Conservation (phyloP, 2,329 filamentous ascomycete species). For the Paraconiothyrium brasiliense region DNA sequence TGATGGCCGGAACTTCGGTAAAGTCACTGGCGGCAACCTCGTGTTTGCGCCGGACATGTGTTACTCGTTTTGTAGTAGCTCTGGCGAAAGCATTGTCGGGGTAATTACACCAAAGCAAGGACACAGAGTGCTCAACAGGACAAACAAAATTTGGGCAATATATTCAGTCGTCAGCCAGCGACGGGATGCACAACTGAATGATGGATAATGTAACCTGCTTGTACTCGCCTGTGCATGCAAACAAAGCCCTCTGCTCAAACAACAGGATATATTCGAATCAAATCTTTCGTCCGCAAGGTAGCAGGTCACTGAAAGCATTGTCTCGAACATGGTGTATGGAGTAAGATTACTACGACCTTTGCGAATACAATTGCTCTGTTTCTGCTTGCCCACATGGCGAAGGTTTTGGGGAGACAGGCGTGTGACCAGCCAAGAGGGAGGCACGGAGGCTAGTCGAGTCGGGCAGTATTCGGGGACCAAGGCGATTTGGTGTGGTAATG, state of each 20-base stretch:
- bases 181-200: neutral
- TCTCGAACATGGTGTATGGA: no score
- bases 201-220: neutral
- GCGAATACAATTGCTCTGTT: no score
- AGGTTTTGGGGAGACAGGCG: neutral
- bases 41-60: neutral
- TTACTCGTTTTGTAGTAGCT: neutral
- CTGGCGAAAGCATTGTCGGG: neutral
- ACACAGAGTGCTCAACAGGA: neutral
- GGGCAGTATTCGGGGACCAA: slow-evolving; percentile 13
- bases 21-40: neutral
- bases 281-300: neutral
- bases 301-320: neutral
- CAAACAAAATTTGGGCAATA: neutral
- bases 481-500: slow-evolving; percentile 21
- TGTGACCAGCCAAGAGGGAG: slow-evolving; percentile 9
- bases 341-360: no score
- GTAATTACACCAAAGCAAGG: slow-evolving; percentile 1
- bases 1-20: neutral
- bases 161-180: neutral
- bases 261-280: neutral
- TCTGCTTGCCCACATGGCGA: neutral
- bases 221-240: neutral
- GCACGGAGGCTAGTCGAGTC: slow-evolving; percentile 4
- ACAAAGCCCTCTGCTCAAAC: neutral